Evolutionary conservation across 2,329 filamentous ascomycete genomes (phyloP), one percentile per base, ranked within the genome.

Genomic region (Ramularia collo-cygni): DNA sequence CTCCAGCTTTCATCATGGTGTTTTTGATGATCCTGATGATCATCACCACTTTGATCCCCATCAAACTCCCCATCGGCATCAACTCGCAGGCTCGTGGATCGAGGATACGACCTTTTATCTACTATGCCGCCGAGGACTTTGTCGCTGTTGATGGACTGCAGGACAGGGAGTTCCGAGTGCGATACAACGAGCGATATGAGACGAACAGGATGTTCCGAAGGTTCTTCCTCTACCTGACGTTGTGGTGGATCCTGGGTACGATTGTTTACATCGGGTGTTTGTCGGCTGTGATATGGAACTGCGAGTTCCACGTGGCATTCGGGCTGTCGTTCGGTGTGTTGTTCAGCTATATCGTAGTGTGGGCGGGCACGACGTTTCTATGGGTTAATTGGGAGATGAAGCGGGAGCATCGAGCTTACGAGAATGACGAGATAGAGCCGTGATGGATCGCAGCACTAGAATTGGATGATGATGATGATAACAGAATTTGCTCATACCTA

Each of bases 101-200:
- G 1, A 36, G 38, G 6, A 40, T 58, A 13, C 48, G 56, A 18
- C 56, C 56, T 2, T 58, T 59, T 37, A 55, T 59, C 38, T 59
- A 57, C 46, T 59, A 58, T 44, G 56, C 56, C 7, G 56, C 56
- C 4, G 56, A 59, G 28, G 56, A 59, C 39, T 59, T 59, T 40
- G 54, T 59, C 32, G 56, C 56, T 2, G 56, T 59, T 1, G 56
- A 59, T 35, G 55, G 55, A 2, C 32, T 57, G 34, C 56, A 59
- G 24, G 56, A 58, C 28, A 49, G 56, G 12, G 56, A 57, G 9
- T 59, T 59, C 29, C 52, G 56, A 3, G 40, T 54, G n/a, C 50
- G 54, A 8, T 59, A 55, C 41, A 59, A 58, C 35, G 51, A 54
- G 33, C 55, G 56, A 1, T 59, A 58, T 40, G 54, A 58, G 28